Percentiles rank a stretch among this genome's conserved stretches.
Evolutionary conservation across 345 rosid genomes (phyloP).

Genomic region (Nasturtium officinale): DNA sequence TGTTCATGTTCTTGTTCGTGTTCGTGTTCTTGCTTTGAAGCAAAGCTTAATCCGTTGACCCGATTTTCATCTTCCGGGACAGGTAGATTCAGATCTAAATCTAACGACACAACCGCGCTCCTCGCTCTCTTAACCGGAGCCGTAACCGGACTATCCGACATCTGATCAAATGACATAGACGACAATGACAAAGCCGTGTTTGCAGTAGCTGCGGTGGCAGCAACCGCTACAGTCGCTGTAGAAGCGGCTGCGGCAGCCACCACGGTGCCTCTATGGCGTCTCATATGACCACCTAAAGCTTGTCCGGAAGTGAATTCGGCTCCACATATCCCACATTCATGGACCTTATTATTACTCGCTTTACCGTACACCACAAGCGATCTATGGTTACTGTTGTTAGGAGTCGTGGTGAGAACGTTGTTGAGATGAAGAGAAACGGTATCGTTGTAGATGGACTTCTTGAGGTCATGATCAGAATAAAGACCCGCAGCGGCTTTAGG

Average conservation of each 20-base stretch:
- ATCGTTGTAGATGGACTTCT: conserved; percentile 50
- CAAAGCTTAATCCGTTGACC: conserved; percentile 52
- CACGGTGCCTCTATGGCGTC: conserved; percentile 72
- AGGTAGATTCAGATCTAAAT: conserved; percentile 95
- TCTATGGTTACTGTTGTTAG: conserved; percentile 41
- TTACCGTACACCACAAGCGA: conserved; percentile 31
- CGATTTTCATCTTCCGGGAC: conserved; percentile 79
- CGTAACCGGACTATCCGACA: conserved; percentile 46
- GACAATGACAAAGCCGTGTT: conserved; percentile 53
- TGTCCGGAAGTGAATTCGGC: conserved; percentile 92
- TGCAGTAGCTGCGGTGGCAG: conserved; percentile 28
- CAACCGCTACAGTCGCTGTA: conserved; percentile 28
- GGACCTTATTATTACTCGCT: conserved; percentile 54
- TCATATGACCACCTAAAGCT: conserved; percentile 98
- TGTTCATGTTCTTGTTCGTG: conserved; percentile 48
- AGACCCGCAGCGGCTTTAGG: conserved; percentile 47
- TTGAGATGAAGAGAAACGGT: conserved; percentile 67
- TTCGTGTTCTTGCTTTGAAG: conserved; percentile 61
- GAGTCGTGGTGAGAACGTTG: conserved; percentile 24
- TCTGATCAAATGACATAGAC: conserved; percentile 48
- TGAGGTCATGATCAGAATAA: conserved; percentile 38
- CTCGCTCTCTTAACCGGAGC: conserved; percentile 43
- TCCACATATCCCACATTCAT: conserved; percentile 91
- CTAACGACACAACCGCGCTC: conserved; percentile 63
- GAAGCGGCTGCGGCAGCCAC: conserved; percentile 30